A percentile compares a stretch with the other conserved stretches of the same genome.
Evolutionary conservation across 148 eudicot species (phyloP).

Genomic region (Fallopia convolvulus): DNA sequence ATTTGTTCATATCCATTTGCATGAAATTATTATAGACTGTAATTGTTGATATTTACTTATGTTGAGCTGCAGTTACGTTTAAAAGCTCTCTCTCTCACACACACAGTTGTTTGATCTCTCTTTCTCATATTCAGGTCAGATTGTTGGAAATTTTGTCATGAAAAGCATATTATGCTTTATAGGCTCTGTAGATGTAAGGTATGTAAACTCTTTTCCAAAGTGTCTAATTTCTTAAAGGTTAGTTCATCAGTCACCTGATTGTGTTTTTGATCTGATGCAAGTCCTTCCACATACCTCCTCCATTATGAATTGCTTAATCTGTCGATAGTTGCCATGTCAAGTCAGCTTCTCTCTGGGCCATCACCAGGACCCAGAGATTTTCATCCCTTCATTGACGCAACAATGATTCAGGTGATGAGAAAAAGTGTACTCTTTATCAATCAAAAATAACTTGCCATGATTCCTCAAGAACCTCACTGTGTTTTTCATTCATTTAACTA

Average conservation of each 20-base stretch:
- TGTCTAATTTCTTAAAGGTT: slow-evolving; percentile 10
- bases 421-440: not conserved
- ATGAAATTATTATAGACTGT: not conserved
- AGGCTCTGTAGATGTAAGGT: slow-evolving; percentile 81
- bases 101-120: not conserved
- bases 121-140: slow-evolving; percentile 41
- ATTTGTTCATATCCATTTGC: not conserved
- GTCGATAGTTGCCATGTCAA: slow-evolving; percentile 79
- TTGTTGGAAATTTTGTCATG: slow-evolving; percentile 48
- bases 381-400: slow-evolving; percentile 72
- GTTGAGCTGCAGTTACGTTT: too few species aligned
- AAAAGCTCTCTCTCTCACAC: too few species aligned
- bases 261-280: slow-evolving; percentile 28
- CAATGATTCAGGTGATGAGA: slow-evolving; percentile 66
- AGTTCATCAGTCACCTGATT: slow-evolving; percentile 17
- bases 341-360: slow-evolving; percentile 86
- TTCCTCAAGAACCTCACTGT: slow-evolving; percentile 13
- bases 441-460: not conserved
- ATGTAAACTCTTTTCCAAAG: slow-evolving; percentile 13
- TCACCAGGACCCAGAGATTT: slow-evolving; percentile 69
- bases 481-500: slow-evolving; percentile 8
- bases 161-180: slow-evolving; percentile 51
- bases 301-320: slow-evolving; percentile 84
- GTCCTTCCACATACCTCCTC: slow-evolving; percentile 63
- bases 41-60: too few species aligned